Evolutionary conservation across 2,329 filamentous ascomycete genomes (phyloP), one percentile per base, ranked within the genome.

Genomic region (Xylariaceae sp.): DNA sequence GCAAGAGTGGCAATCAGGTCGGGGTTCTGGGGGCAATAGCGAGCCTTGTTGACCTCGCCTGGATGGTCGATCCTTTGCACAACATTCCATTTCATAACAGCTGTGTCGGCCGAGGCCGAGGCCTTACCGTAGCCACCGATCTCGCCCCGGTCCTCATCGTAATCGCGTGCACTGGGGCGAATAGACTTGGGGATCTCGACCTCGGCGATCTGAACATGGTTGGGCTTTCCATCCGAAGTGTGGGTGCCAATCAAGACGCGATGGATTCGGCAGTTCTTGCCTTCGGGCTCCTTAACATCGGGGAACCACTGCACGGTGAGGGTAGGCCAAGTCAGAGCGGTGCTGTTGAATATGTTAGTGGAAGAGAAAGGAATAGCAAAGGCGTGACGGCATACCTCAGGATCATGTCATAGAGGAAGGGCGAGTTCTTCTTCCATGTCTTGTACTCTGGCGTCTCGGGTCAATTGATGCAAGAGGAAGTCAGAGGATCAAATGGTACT

Each of bases 381-480:
- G n/a, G n/a, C n/a, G n/a, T n/a, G n/a, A n/a, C n/a, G n/a, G n/a
- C n/a, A n/a, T n/a, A n/a, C n/a, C n/a, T n/a, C n/a, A n/a, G n/a
- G n/a, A 99, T 95, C 87, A 97, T 91, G 74, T 99, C 95, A 75
- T 99, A 99, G 68, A 99, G 89, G 72, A 98, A 98, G 3, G 95
- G 93, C 64, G 91, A 92, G 77, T 99, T 99, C 82, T 99, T 99
- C 83, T 99, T 99, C 95, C 95, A 99, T 65, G 94, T 97, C 76
- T 99, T 99, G 85, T 99, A 99, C 75, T 99, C 95, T 92, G 68
- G 28, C 4, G n/a, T 3, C 29, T 16, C 16, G 16, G 21, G 52
- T 66, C 31, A 67, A 50, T 59, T 28, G 45, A 43, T 29, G 49
- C n/a, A 3, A 36, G 17, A 9, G 28, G 9, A 43, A 31, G 12